Evolutionary conservation across 345 rosid genomes (phyloP), one percentile per base, ranked within the genome.

Genomic region (Reutealis trisperma): DNA sequence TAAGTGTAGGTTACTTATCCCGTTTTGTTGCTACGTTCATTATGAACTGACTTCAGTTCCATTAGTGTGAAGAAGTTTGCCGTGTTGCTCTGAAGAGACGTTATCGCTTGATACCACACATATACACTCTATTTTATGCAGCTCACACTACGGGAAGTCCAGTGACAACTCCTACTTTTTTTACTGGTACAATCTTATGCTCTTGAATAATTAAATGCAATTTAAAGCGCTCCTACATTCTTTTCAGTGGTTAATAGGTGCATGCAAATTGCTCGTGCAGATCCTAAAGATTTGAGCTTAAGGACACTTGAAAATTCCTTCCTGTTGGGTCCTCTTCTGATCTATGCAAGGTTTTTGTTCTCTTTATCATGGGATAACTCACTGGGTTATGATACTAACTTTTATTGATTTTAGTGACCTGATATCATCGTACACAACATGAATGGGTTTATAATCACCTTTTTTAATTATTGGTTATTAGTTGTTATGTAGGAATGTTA

Each of bases 21-120:
- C 49, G 13, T 8, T 16, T 62, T 73, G 22, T 72, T 24, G 12
- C 25, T 63, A 27, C 25, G 5, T 73, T 18, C 44, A 24, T 55
- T 19, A 5, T 44, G 42, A 60, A 69, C 61, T 76, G 67, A 79
- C 63, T 63, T 72, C n/a, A 42, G 30, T 78, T 83, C 30, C 65
- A 57, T 30, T 83, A 94, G 97, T 93, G 97, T 74, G 98, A 94
- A 82, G 97, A 93, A 83, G 97, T 94, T 63, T 93, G 97, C 19
- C 93, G 97, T 74, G 85, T 91, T 8, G 97, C 98, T 73, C 77
- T 94, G 85, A 91, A 80, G 89, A 90, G 97, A 86, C 97, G 97
- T 61, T 94, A 94, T 83, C 89, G 89, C 76, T 85, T 94, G 67
- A 74, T 94, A 78, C 97, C 95, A 54, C 94, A 90, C 84, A 84